phyloP scores from a whole-genome alignment of 2,329 filamentous ascomycete genomes.

The Aciculosporium take region DNA sequence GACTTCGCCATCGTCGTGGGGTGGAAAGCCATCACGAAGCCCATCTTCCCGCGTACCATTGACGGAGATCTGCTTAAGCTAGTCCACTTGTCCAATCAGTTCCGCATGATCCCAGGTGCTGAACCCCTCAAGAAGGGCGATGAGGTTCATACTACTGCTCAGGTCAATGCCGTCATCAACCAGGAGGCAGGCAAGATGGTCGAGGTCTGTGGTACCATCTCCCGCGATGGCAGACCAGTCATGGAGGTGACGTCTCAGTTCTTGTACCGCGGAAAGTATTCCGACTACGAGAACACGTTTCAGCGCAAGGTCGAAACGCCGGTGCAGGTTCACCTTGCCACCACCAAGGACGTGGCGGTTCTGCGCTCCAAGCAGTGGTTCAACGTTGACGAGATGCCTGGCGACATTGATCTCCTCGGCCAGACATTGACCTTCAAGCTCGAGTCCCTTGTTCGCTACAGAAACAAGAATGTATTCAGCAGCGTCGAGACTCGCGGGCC shows the following conservation, averaged over 20 bases:
- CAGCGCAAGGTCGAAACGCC: constrained; percentile 93
- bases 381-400: constrained; percentile 53
- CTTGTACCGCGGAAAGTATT: constrained; percentile 85
- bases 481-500: constrained; percentile 84
- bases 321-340: constrained; percentile 79
- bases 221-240: constrained; percentile 65
- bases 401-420: constrained; percentile 73
- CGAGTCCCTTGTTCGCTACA: constrained; percentile 80
- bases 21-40: constrained; percentile 98
- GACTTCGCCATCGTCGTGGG: constrained; percentile 97
- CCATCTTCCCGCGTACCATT: constrained; percentile 92
- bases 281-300: constrained; percentile 95
- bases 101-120: constrained; percentile 95
- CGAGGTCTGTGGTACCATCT: constrained; percentile 96
- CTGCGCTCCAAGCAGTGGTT: constrained; percentile 98
- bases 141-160: constrained; percentile 78
- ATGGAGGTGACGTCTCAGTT: constrained; percentile 99
- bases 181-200: constrained; percentile 99
- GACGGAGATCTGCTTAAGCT: constrained; percentile 93
- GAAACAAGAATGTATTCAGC: constrained; percentile 86
- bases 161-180: constrained; percentile 96
- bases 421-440: constrained; percentile 95
- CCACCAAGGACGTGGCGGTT: constrained; percentile 83
- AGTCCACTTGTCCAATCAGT: constrained; percentile 91
- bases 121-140: constrained; percentile 93